A percentile compares a stretch with the other conserved stretches of the same genome.
phyloP scores from a whole-genome alignment of 75 land plant genomes.

The Azolla pinnata region DNA sequence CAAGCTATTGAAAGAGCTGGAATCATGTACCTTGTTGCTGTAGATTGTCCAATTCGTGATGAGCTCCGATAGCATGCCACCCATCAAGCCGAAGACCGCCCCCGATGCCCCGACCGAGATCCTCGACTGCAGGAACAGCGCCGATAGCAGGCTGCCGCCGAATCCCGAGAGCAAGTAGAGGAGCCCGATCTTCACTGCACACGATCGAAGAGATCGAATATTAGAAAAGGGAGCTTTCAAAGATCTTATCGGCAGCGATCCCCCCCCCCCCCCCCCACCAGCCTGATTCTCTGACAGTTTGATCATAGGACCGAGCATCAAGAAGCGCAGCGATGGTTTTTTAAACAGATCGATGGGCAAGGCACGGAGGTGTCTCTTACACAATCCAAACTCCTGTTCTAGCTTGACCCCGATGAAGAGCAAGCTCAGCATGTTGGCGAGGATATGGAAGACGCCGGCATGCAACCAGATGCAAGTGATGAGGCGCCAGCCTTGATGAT shows the following conservation, averaged over 20 bases:
- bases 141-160: slow-evolving; percentile 82
- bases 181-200: slow-evolving; percentile 47
- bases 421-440: slow-evolving; percentile 85
- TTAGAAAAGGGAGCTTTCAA: no score
- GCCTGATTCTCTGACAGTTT: no score
- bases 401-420: slow-evolving; percentile 69
- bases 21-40: slow-evolving; percentile 48
- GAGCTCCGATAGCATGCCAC: slow-evolving; percentile 84
- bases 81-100: slow-evolving; percentile 84
- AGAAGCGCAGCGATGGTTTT: no score
- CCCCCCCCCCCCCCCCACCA: no score
- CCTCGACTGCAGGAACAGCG: slow-evolving; percentile 56
- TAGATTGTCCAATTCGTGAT: slow-evolving; percentile 90
- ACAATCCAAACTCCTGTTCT: slow-evolving; percentile 81
- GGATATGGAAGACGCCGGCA: slow-evolving; percentile 78
- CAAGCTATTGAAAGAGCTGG: no score
- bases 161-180: slow-evolving; percentile 74
- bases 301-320: no score
- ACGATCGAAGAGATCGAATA: neutral
- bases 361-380: no score
- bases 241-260: no score
- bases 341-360: no score
- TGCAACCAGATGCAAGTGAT: slow-evolving; percentile 85
- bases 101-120: slow-evolving; percentile 98
- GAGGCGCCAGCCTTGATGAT: slow-evolving; percentile 77